Percentiles rank a stretch among this genome's conserved stretches.
phyloP scores from a whole-genome alignment of 2,329 filamentous ascomycete genomes.

The Cladosporium sp. region DNA sequence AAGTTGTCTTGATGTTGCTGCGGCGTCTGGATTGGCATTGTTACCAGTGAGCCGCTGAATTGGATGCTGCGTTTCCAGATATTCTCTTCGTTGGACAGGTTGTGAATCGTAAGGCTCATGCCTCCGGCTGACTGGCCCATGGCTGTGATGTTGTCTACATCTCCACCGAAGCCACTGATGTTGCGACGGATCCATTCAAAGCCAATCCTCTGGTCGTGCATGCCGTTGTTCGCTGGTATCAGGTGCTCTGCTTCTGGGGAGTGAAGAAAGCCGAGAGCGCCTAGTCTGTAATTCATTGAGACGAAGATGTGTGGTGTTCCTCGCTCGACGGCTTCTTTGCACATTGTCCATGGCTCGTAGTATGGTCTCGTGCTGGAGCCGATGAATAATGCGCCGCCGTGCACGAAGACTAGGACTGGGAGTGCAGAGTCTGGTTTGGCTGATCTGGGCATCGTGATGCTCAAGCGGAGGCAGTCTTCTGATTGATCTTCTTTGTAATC shows the following conservation, averaged over 20 bases:
- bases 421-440: conserved; percentile 22
- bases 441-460: conserved; percentile 43
- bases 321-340: not conserved
- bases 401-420: conserved; percentile 51
- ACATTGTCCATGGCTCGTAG: conserved; percentile 27
- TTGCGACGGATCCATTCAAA: conserved; percentile 30
- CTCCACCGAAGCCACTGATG: conserved; percentile 23
- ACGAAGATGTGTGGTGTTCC: conserved; percentile 35
- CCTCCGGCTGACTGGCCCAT: conserved; percentile 19
- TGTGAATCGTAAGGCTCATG: conserved; percentile 17
- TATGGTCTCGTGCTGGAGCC: conserved; percentile 53
- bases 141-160: conserved; percentile 16
- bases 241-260: not conserved
- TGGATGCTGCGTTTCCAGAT: conserved; percentile 17
- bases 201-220: conserved; percentile 29
- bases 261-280: conserved; percentile 30
- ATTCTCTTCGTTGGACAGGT: not conserved
- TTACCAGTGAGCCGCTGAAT: conserved; percentile 16
- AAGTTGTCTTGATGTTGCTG: conserved; percentile 17
- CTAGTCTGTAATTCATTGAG: conserved; percentile 47
- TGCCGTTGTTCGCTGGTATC: conserved; percentile 24
- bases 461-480: conserved; percentile 48
- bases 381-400: conserved; percentile 49
- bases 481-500: not conserved
- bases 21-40: conserved; percentile 16